These are phyloP conservation scores for Monascus ruber DNA, from an alignment of 2,329 filamentous ascomycete species.

Conservation along the genomic window DNA sequence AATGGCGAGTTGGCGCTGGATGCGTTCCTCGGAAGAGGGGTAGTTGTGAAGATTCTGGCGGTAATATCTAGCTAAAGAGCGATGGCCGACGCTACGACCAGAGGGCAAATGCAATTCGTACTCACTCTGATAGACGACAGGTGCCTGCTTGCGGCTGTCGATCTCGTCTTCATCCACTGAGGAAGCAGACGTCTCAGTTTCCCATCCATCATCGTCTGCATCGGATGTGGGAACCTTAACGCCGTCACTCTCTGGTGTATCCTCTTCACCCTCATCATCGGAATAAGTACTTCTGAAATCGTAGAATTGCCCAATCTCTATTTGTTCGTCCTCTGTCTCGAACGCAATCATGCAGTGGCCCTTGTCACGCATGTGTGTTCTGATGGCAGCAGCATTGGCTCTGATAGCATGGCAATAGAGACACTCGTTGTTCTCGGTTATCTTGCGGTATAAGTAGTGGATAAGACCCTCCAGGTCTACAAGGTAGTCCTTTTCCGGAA, in stretches of 20 bases:
- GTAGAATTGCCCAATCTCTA: conserved; percentile 92
- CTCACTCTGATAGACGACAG: conserved; percentile 77
- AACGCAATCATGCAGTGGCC: conserved; percentile 96
- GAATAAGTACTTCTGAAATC: conserved; percentile 95
- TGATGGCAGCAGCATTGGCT: conserved; percentile 64
- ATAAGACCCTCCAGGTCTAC: conserved; percentile 73
- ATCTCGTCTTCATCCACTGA: conserved; percentile 80
- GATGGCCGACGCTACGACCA: conserved; percentile 79
- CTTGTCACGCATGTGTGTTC: conserved; percentile 96
- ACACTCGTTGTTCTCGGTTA: conserved; percentile 72
- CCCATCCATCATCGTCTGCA: conserved; percentile 71
- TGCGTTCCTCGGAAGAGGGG: conserved; percentile 65
- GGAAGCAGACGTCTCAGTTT: conserved; percentile 85
- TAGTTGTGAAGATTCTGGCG: conserved; percentile 84
- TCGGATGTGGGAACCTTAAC: conserved; percentile 52
- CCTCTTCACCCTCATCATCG: conserved; percentile 57
- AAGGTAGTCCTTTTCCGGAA: conserved; percentile 78
- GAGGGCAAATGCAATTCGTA: conserved; percentile 88
- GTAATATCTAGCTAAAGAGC: conserved; percentile 77
- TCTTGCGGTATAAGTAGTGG: conserved; percentile 64
- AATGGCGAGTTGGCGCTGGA: conserved; percentile 52
- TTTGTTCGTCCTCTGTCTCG: conserved; percentile 73
- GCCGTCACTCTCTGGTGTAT: conserved; percentile 41
- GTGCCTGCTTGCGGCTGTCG: conserved; percentile 67
- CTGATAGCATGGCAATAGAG: conserved; percentile 78